phyloP scores from a whole-genome alignment of 345 rosid genomes.

The Gossypium rotundifolium region DNA sequence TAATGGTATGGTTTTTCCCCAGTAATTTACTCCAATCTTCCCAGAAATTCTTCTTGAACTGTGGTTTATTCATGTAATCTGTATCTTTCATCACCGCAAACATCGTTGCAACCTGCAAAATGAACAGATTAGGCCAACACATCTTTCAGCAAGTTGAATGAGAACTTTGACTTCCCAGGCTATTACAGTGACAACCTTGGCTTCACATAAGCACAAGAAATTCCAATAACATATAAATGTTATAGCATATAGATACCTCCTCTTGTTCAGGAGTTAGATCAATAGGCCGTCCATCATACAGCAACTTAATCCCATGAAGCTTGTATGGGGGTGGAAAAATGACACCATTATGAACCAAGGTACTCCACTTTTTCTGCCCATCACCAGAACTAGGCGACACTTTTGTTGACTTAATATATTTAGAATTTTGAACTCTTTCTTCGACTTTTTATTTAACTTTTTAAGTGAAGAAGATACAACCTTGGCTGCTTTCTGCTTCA shows the following conservation, averaged over 20 bases:
- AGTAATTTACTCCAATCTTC: slow-evolving; percentile 77
- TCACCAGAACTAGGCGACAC: slow-evolving; percentile 69
- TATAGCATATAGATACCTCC: slow-evolving; percentile 41
- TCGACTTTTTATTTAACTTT: slow-evolving; percentile 41
- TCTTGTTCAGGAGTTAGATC: slow-evolving; percentile 80
- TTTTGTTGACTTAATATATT: slow-evolving; percentile 64
- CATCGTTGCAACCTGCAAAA: slow-evolving; percentile 90
- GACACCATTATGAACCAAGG: slow-evolving; percentile 89
- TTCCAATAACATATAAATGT: background rate
- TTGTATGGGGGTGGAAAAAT: slow-evolving; percentile 85
- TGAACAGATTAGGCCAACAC: slow-evolving; percentile 19
- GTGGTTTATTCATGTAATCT: slow-evolving; percentile 72
- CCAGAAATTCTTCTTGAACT: slow-evolving; percentile 91
- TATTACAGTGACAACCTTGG: background rate
- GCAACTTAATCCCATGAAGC: slow-evolving; percentile 85
- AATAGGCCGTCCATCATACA: slow-evolving; percentile 72
- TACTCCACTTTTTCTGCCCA: slow-evolving; percentile 98
- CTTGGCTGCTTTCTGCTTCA: slow-evolving; percentile 48
- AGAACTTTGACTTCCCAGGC: slow-evolving; percentile 4
- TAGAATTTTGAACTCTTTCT: slow-evolving; percentile 49
- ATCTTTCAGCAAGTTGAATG: slow-evolving; percentile 1
- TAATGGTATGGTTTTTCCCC: slow-evolving; percentile 81
- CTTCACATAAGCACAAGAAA: background rate
- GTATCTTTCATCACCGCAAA: slow-evolving; percentile 96
- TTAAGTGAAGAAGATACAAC: slow-evolving; percentile 49